Conservation (phyloP, 768 basidiomycete genomes). For the Lepiota venenata region DNA sequence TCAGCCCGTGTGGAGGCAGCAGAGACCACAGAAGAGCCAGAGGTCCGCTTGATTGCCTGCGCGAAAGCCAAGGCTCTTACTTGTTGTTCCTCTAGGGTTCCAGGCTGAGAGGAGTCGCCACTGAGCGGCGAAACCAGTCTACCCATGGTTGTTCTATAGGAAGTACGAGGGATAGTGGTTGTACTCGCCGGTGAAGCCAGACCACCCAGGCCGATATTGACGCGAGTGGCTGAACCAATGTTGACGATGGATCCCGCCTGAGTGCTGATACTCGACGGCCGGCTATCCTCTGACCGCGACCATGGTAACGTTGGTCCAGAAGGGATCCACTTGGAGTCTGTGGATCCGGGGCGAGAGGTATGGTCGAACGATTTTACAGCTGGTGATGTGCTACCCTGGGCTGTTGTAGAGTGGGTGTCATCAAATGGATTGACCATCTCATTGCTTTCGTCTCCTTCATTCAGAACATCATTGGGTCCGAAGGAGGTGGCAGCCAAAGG, state of each 20-base stretch:
- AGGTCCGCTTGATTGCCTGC: constrained; percentile 55
- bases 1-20: constrained; percentile 73
- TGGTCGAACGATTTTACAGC: constrained; percentile 29
- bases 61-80: constrained; percentile 57
- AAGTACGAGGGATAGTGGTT: constrained; percentile 34
- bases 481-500: constrained; percentile 72
- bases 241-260: constrained; percentile 57
- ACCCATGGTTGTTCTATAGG: constrained; percentile 62
- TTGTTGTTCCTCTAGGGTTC: constrained; percentile 63
- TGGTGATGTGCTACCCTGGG: constrained; percentile 33
- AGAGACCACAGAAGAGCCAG: constrained; percentile 64
- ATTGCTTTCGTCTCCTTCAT: constrained; percentile 52
- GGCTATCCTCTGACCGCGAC: constrained; percentile 38
- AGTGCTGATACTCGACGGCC: constrained; percentile 62
- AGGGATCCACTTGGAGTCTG: constrained; percentile 33
- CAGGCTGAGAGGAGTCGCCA: constrained; percentile 20
- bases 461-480: constrained; percentile 61
- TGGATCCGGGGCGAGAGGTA: constrained; percentile 19
- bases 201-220: constrained; percentile 54
- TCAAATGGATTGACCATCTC: constrained; percentile 59
- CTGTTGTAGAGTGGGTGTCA: constrained; percentile 50
- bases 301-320: constrained; percentile 39
- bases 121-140: constrained; percentile 51
- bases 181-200: constrained; percentile 31
- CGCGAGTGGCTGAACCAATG: constrained; percentile 63